Evolutionary conservation across 2,329 filamentous ascomycete species (phyloP).

Genomic region (Fusarium sp.): DNA sequence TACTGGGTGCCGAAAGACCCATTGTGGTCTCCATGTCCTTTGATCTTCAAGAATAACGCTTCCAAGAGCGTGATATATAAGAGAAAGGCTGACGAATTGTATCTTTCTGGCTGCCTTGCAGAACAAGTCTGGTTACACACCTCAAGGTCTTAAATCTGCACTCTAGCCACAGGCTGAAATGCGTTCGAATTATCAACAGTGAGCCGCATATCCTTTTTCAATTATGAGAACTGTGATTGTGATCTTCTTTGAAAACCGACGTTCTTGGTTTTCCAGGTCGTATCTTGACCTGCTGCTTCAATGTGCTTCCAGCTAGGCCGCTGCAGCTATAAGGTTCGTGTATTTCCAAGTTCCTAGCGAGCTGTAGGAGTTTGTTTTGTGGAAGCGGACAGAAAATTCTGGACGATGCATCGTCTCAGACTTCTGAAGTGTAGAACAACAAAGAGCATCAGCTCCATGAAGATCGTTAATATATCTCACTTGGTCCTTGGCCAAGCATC

Average conservation of each 20-base stretch:
- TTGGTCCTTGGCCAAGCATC: neutral
- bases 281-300: too few relatives aligned
- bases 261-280: too few relatives aligned
- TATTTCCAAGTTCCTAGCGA: neutral
- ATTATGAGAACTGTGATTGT: accelerated
- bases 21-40: neutral
- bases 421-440: accelerated
- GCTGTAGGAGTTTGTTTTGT: neutral
- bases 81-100: accelerated
- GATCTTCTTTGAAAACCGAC: neutral
- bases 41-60: neutral
- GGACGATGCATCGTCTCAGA: too few relatives aligned
- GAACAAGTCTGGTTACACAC: neutral
- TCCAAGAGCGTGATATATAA: accelerated
- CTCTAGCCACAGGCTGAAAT: neutral
- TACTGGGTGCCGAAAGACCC: accelerated
- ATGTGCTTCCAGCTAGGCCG: too few relatives aligned
- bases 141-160: neutral
- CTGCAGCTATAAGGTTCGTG: neutral
- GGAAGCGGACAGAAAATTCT: neutral
- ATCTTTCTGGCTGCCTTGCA: neutral
- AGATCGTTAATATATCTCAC: accelerated
- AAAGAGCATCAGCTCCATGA: neutral
- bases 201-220: too few relatives aligned
- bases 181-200: too few relatives aligned